Evolutionary conservation across 2,329 filamentous ascomycete species (phyloP), one percentile per base, ranked within the genome.

Genomic region (Aspergillus versicolor): DNA sequence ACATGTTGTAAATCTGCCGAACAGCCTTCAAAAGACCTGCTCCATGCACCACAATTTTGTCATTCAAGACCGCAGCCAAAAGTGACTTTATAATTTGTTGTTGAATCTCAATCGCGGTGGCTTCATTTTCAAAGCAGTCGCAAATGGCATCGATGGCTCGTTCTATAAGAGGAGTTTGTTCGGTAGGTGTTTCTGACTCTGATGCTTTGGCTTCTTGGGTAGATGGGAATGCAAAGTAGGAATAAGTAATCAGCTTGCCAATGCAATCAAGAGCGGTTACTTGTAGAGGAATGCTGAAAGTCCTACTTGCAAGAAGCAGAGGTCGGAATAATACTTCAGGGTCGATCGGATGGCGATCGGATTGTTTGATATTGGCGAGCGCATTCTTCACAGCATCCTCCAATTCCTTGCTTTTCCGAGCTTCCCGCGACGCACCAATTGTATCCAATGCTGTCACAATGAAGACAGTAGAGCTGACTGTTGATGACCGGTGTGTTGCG

Each of bases 141-240:
- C 94, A 99, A 80, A 99, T 99, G 37, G 94, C 96, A 76, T 99
- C 95, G 69, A 99, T 99, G 58, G 95, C 94, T 63, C 93, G 86
- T 77, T 99, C 95, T 70, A 99, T 99, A 64, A 99, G 81, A 15
- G 93, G 92, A 4, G 89, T 81, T 41, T 80, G 79, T 56, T 70
- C 70, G 42, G 67, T 58, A 12, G 57, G 58, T 41, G 65, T 34
- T n/a, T 70, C 65, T 19, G 61, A 61, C 37, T 66, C 67, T 34
- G 70, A 57, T 21, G 41, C 45, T 40, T 55, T 60, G 45, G 30
- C 51, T 17, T 64, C 66, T 38, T 69, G 70, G 21, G 76, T 75
- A 51, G 79, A 80, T 37, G 88, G 84, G 49, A 91, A 85, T 48
- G 93, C 93, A 75, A 99, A 97, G 81, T 97, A 97, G 17, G 94